A percentile compares a stretch with the other conserved stretches of the same genome.
Conservation (phyloP, 805 yeast genomes). For the Torulaspora microellipsoides region DNA sequence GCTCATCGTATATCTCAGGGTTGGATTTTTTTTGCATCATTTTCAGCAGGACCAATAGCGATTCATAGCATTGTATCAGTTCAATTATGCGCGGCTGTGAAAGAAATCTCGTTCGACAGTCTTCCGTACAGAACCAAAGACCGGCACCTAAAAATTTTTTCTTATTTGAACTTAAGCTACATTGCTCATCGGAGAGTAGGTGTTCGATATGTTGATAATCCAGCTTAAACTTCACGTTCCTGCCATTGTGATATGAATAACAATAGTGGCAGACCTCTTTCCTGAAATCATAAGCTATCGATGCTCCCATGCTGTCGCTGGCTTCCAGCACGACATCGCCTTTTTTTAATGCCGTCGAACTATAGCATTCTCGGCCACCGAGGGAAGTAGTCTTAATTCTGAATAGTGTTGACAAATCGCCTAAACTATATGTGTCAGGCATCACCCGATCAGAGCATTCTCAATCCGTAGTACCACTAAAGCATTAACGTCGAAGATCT, state of each 20-base stretch:
- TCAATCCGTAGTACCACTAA: too few relatives aligned
- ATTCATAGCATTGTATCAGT: constrained; percentile 37
- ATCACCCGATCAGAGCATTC: too few relatives aligned
- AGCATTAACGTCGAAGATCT: too few relatives aligned
- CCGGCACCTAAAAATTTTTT: constrained; percentile 38
- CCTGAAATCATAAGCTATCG: constrained; percentile 48
- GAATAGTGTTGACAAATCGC: constrained; percentile 10
- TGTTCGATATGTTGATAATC: constrained; percentile 8
- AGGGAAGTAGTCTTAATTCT: constrained; percentile 15
- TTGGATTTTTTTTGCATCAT: constrained; percentile 31
- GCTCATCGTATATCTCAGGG: constrained; percentile 5
- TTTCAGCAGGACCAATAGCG: constrained; percentile 19
- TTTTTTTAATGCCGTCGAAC: constrained; percentile 37
- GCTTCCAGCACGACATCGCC: constrained; percentile 42
- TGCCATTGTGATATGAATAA: constrained; percentile 46
- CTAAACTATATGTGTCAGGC: background rate
- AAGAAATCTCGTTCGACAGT: constrained; percentile 40
- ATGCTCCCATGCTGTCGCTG: constrained; percentile 42
- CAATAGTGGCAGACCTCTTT: constrained; percentile 61
- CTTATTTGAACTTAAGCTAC: constrained; percentile 9
- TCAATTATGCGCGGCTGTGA: constrained; percentile 36
- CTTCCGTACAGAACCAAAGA: constrained; percentile 50
- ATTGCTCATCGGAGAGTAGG: background rate
- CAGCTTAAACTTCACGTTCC: constrained; percentile 41
- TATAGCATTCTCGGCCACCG: constrained; percentile 51